Evolutionary conservation across 306 rosid genomes (phyloP).

Genomic region (Myrica gale): DNA sequence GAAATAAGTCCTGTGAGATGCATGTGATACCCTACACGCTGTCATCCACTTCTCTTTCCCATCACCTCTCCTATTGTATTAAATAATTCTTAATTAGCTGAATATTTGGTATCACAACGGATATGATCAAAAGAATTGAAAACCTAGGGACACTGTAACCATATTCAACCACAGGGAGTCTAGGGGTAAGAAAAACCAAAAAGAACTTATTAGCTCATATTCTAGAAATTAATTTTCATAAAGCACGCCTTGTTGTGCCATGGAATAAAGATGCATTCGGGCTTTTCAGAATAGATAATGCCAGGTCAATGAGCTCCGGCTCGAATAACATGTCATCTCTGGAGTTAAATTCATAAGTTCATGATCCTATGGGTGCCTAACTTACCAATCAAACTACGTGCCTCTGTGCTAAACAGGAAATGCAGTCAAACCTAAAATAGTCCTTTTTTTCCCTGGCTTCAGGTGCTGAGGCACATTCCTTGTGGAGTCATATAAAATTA

Average conservation of each 20-base stretch:
- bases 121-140: too few species aligned
- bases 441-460: background rate
- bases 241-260: background rate
- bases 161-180: too few species aligned
- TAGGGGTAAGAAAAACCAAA: too few species aligned
- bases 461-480: background rate
- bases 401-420: conserved; percentile 5
- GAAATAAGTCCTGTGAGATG: too few species aligned
- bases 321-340: background rate
- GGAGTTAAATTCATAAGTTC: background rate
- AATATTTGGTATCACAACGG: too few species aligned
- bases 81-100: too few species aligned
- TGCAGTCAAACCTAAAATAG: background rate
- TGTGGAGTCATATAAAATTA: background rate
- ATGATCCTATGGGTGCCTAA: too few species aligned
- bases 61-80: too few species aligned
- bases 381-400: background rate
- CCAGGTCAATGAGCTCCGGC: background rate
- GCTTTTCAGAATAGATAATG: conserved; percentile 4
- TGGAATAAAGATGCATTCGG: background rate
- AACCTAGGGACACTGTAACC: too few species aligned
- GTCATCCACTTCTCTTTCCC: too few species aligned
- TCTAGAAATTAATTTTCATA: background rate
- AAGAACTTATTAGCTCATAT: too few species aligned
- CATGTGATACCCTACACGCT: too few species aligned